Conservation (phyloP, 164 flowering plant genomes). For the Macadamia integrifolia region DNA sequence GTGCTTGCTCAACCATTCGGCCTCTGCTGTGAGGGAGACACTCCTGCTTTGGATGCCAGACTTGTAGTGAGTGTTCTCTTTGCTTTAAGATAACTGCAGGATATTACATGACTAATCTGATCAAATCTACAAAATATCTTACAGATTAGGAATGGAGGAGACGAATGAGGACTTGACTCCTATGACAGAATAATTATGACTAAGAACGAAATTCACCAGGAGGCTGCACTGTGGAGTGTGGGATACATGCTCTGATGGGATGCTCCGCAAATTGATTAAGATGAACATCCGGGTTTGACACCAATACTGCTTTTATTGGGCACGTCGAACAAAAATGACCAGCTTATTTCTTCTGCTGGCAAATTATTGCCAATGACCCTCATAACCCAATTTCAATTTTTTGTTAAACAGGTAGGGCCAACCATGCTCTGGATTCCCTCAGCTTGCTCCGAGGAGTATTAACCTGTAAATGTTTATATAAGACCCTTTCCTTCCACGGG, state of each 20-base stretch:
- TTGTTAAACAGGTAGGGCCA: constrained; percentile 2
- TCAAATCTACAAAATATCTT: background rate
- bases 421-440: background rate
- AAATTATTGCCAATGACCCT: constrained; percentile 7
- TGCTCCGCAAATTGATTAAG: background rate
- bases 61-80: too few relatives aligned
- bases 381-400: constrained; percentile 2
- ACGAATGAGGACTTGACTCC: background rate
- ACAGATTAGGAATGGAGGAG: background rate
- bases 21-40: too few relatives aligned
- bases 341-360: constrained; percentile 9
- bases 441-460: background rate
- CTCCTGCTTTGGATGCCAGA: too few relatives aligned
- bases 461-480: constrained; percentile 8
- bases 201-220: too few relatives aligned
- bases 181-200: background rate
- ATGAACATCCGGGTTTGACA: constrained; percentile 8
- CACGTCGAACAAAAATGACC: constrained; percentile 1
- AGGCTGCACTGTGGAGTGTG: too few relatives aligned
- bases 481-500: background rate
- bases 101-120: too few relatives aligned
- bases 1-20: too few relatives aligned
- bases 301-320: constrained; percentile 12
- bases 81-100: too few relatives aligned
- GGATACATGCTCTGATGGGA: too few relatives aligned